Conservation (phyloP, 1,139 yeast species). For the Saccharomyces hybrid region DNA sequence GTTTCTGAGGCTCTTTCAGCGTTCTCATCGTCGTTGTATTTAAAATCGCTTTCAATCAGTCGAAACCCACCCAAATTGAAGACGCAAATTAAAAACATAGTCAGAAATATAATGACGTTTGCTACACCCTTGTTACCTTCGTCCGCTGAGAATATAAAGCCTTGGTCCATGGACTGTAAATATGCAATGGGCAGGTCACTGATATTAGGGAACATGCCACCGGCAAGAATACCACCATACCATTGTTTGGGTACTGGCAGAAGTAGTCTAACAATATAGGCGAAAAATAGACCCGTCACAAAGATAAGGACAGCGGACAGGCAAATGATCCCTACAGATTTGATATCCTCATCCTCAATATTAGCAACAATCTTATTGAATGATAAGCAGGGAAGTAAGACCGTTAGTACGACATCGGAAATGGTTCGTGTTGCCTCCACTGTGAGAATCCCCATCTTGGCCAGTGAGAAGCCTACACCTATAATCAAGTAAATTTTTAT, state of each 20-base stretch:
- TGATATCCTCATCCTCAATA: constrained; percentile 65
- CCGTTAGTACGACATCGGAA: constrained; percentile 59
- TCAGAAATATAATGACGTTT: constrained; percentile 70
- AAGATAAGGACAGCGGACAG: constrained; percentile 33
- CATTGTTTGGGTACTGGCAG: constrained; percentile 60
- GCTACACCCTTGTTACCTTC: constrained; percentile 79
- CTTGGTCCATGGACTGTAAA: constrained; percentile 67
- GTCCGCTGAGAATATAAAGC: constrained; percentile 48
- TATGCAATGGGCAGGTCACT: constrained; percentile 91
- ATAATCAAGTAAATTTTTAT: constrained; percentile 80
- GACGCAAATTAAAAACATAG: constrained; percentile 60
- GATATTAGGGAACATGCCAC: constrained; percentile 70
- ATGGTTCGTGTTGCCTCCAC: constrained; percentile 71
- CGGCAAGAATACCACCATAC: constrained; percentile 75
- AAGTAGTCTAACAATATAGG: constrained; percentile 25
- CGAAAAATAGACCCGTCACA: constrained; percentile 28
- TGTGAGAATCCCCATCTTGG: constrained; percentile 57
- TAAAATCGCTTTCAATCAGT: constrained; percentile 63
- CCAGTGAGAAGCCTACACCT: constrained; percentile 60
- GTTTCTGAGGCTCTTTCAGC: constrained; percentile 10
- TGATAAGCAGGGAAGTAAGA: constrained; percentile 70
- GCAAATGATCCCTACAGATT: constrained; percentile 67
- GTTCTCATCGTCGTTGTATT: constrained; percentile 27
- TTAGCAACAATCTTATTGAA: constrained; percentile 71
- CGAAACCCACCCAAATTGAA: constrained; percentile 74